Percentiles rank a stretch among this genome's conserved stretches.
Evolutionary conservation across 495 filamentous ascomycete genomes (phyloP).

Genomic region (Xylaria bambusicola): DNA sequence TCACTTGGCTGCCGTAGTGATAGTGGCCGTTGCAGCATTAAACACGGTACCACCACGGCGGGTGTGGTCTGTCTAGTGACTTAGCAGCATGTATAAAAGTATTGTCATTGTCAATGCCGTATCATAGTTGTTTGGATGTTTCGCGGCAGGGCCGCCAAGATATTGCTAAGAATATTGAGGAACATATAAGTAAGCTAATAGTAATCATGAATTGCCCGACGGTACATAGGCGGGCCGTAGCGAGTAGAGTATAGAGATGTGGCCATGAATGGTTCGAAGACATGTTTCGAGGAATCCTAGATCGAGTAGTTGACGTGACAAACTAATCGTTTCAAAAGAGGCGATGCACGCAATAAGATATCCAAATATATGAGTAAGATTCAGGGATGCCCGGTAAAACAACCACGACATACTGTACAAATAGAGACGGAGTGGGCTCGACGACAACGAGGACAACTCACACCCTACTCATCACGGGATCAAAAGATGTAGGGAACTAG

Average conservation of each 20-base stretch:
- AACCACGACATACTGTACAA: not conserved
- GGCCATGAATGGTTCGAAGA: not conserved
- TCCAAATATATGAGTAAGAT: not conserved
- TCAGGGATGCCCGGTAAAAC: not conserved
- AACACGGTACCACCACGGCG: no score
- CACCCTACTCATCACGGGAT: not conserved
- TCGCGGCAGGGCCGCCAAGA: no score
- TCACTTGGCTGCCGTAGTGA: conserved; percentile 1
- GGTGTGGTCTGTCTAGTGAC: not conserved
- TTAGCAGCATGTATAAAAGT: not conserved
- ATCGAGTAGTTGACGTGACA: not conserved
- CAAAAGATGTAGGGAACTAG: no score
- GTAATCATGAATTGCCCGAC: no score
- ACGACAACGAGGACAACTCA: not conserved
- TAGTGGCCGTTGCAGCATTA: not conserved
- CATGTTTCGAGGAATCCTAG: not conserved
- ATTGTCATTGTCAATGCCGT: no score
- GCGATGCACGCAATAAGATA: not conserved
- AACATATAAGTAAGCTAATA: no score
- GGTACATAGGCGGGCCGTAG: no score
- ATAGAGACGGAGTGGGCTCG: not conserved
- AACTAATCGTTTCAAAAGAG: not conserved
- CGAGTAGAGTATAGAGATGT: no score
- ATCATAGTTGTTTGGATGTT: no score
- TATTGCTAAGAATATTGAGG: no score